phyloP scores from a whole-genome alignment of 768 basidiomycete species.

The Auricularia auricula-judae region DNA sequence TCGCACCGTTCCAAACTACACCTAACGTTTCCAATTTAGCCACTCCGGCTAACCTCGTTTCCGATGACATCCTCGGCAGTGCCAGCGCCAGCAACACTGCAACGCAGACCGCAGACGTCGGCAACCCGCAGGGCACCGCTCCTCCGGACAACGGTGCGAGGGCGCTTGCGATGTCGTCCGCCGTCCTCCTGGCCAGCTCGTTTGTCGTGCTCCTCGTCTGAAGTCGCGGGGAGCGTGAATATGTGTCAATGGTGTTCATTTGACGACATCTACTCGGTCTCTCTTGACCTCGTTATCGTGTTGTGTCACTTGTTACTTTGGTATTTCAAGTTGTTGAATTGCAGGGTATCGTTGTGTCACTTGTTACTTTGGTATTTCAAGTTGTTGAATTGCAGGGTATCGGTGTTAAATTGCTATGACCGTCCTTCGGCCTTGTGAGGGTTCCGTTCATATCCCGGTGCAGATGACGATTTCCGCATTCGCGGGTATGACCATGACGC shows the following conservation, averaged over 20 bases:
- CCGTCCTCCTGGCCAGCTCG: not conserved
- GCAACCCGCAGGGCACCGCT: not conserved
- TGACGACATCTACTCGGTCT: too few relatives aligned
- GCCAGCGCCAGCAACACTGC: not conserved
- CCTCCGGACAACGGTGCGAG: not conserved
- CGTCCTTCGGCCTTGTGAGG: not conserved
- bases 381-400: not conserved
- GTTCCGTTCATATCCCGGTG: not conserved
- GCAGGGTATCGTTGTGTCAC: not conserved
- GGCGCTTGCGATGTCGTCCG: not conserved
- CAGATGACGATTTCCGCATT: not conserved
- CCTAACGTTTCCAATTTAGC: not conserved
- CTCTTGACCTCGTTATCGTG: too few relatives aligned
- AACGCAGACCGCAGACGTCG: not conserved
- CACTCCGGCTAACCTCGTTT: not conserved
- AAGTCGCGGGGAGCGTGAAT: not conserved
- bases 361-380: too few relatives aligned
- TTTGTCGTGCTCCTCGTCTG: not conserved
- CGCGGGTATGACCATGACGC: not conserved
- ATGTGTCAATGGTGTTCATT: too few relatives aligned
- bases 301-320: too few relatives aligned
- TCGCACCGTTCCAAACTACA: not conserved
- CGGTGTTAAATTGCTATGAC: not conserved
- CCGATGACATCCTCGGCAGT: not conserved
- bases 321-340: not conserved